Percentiles rank a stretch among this genome's conserved stretches.
Conservation (phyloP, 768 basidiomycete genomes). For the Thelephora ganbajun region DNA sequence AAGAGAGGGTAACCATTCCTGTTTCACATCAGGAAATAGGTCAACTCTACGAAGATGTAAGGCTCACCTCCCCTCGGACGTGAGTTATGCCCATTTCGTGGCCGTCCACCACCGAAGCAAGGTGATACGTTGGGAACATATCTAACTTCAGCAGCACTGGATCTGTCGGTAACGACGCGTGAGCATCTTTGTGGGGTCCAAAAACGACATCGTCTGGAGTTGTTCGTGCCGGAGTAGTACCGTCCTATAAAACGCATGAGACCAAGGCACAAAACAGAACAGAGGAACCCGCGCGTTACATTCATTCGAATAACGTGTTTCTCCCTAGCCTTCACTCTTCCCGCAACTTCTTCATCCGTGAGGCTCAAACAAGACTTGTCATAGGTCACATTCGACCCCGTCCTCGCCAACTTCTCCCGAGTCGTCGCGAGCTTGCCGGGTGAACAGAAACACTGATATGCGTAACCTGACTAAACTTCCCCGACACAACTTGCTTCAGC, state of each 20-base stretch:
- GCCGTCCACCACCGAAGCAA: constrained; percentile 93
- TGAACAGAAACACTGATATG: constrained; percentile 95
- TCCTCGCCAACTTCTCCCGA: constrained; percentile 53
- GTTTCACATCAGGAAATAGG: too few species aligned
- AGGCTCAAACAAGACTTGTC: constrained; percentile 82
- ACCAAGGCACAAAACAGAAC: neutral
- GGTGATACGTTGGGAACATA: constrained; percentile 88
- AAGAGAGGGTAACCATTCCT: constrained; percentile 98
- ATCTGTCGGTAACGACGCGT: constrained; percentile 72
- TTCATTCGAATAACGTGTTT: constrained; percentile 79
- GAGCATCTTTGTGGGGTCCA: constrained; percentile 57
- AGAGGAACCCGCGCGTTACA: constrained; percentile 27
- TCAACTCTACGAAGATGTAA: too few species aligned
- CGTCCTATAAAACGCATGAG: constrained; percentile 29
- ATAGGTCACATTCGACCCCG: constrained; percentile 71
- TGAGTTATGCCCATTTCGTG: constrained; percentile 94
- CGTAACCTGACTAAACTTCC: constrained; percentile 54
- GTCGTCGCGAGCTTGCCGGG: constrained; percentile 52
- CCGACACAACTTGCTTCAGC: neutral
- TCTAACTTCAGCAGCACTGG: constrained; percentile 89
- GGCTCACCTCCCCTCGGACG: constrained; percentile 77
- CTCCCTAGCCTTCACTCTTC: constrained; percentile 63
- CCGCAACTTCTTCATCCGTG: constrained; percentile 71
- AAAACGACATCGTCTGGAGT: constrained; percentile 62
- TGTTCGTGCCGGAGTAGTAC: constrained; percentile 35